Evolutionary conservation across 305 asterid species (phyloP).

Genomic region (Andrographis paniculata): DNA sequence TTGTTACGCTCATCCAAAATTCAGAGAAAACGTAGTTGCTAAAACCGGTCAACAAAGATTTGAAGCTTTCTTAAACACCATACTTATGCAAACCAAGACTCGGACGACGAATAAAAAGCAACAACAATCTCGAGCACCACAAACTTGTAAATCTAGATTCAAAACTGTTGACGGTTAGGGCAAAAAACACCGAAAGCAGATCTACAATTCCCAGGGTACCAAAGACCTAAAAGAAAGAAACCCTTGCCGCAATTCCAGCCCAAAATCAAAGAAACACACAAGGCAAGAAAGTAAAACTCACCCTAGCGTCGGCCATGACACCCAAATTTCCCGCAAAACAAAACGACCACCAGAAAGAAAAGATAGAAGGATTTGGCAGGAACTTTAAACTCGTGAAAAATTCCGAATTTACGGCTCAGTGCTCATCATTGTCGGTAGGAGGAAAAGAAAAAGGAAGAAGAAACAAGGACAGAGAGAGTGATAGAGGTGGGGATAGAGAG

Average conservation of each 20-base stretch:
- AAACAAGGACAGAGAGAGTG: conserved; percentile 21
- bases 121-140: conserved; percentile 3
- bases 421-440: conserved; percentile 53
- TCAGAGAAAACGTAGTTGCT: neutral
- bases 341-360: conserved; percentile 8
- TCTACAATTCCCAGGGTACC: conserved; percentile 14
- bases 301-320: conserved; percentile 69
- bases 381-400: conserved; percentile 18
- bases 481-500: conserved; percentile 12
- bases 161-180: conserved; percentile 11
- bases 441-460: conserved; percentile 27
- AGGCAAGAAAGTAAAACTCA: conserved; percentile 10
- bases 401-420: conserved; percentile 33
- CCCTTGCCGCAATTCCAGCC: neutral
- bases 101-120: neutral
- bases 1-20: neutral
- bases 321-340: conserved; percentile 11
- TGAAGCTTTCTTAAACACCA: conserved; percentile 6
- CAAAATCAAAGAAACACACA: conserved; percentile 9
- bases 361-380: conserved; percentile 11
- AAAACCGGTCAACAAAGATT: neutral
- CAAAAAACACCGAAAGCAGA: too few species aligned
- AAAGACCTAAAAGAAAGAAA: conserved; percentile 4
- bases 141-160: conserved; percentile 6
- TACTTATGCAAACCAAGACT: neutral